phyloP scores from a whole-genome alignment of 371 early-diverging fungal genomes.

The Actinomortierella wolfii region DNA sequence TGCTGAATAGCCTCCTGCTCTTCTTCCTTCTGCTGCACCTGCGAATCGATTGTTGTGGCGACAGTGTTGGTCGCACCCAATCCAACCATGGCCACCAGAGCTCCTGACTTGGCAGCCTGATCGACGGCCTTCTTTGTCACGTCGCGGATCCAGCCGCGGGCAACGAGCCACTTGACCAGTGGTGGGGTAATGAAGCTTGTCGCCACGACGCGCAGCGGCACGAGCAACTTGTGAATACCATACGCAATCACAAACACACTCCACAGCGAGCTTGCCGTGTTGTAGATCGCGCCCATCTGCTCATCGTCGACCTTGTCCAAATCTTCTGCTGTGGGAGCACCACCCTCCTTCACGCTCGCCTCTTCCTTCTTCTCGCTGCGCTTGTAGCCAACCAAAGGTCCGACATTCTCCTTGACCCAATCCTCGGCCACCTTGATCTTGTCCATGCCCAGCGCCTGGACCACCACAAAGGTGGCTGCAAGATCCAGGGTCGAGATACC shows the following conservation, averaged over 20 bases:
- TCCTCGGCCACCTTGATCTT: slow-evolving; percentile 45
- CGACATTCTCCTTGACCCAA: slow-evolving; percentile 30
- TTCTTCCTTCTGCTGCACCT: too few relatives aligned
- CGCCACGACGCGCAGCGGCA: slow-evolving; percentile 49
- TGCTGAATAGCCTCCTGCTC: too few relatives aligned
- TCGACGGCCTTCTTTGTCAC: slow-evolving; percentile 19
- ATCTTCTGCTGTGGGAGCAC: background rate
- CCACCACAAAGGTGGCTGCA: slow-evolving; percentile 42
- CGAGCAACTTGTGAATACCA: slow-evolving; percentile 50
- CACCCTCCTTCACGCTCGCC: background rate
- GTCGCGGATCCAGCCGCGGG: slow-evolving; percentile 45
- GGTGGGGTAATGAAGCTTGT: slow-evolving; percentile 49
- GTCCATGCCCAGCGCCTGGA: slow-evolving; percentile 49
- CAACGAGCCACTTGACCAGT: slow-evolving; percentile 45
- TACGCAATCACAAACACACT: slow-evolving; percentile 52
- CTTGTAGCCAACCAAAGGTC: slow-evolving; percentile 27
- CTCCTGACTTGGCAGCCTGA: background rate
- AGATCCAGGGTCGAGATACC: slow-evolving; percentile 48
- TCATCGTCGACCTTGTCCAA: slow-evolving; percentile 37
- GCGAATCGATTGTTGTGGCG: too few relatives aligned
- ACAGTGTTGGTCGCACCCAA: too few relatives aligned
- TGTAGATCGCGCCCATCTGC: slow-evolving; percentile 28
- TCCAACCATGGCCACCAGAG: too few relatives aligned
- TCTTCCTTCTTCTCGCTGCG: slow-evolving; percentile 9
- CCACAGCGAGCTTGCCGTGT: slow-evolving; percentile 41